Evolutionary conservation across 2,329 filamentous ascomycete species (phyloP), one percentile per base, ranked within the genome.

Genomic region (Domatiomyces globalis): DNA sequence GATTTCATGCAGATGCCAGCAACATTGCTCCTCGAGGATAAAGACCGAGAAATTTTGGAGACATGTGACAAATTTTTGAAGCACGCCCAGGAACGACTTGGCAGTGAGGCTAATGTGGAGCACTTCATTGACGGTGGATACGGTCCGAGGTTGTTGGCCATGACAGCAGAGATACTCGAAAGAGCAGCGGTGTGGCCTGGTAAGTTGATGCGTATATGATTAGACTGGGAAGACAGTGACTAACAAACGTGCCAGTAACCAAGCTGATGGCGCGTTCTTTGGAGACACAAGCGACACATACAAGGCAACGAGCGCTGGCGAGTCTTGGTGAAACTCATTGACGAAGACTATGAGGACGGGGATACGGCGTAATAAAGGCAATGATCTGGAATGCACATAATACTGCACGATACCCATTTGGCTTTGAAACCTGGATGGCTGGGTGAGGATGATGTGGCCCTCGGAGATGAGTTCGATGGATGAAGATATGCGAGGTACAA

Each of bases 171-270:
- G 68, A 85, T 94, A 76, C 76, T 96, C 56, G 85, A 89, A 59
- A 87, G 87, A 69, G 85, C 87, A 56, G 84, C 86, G 58, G 87
- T 95, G 25, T 98, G 92, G 90, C 89, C 89, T 66, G 83, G 85
- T 89, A 71, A 74, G 81, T 71, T 36, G 47, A 46, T 10, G 17
- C 12, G 10, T 39, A 10, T 2, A 10, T 33, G 29, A 12, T 33
- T 33, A 2, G 29, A 12, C 4, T 2, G 5, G 10, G 33, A 12
- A 39, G 10, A 5, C 15, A 15, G 33, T 39, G 33, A 15, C 33
- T 39, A 39, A 39, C 33, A 39, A 39, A 15, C 15, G 12, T 39
- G 44, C 18, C 58, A 82, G 80, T 84, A 45, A 83, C 79, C n/a
- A 80, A 80, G 65, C 73, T 83, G 48, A 83, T 84, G 77, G 78